Base-by-base conservation (phyloP, 306 rosid genomes). In the Vachellia pachyceras region DNA sequence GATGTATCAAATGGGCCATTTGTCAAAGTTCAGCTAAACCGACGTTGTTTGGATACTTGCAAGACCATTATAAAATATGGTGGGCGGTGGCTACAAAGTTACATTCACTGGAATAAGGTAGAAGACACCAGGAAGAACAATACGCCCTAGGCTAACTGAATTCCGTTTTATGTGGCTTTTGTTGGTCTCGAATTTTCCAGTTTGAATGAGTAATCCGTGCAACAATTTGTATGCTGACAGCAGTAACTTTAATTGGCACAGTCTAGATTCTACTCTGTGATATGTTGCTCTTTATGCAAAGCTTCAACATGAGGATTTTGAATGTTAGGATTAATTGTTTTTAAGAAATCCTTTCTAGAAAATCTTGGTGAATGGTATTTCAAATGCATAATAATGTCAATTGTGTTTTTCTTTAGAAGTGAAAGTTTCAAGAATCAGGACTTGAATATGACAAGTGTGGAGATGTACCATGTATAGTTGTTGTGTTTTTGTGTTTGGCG, bases 231-330 rank as follows among this genome's bases (percentile, higher is more conserved):
- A 44, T 57, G 63, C 70, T 29, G 70, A 18, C 64, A 49, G 36
- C 22, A 9, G 72, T 36, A 72, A 57, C 78, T 72, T 63, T 11
- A 23, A 20, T 72, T 45, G 58, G 46, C 60, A 39, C 15, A 49
- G 58, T 39, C 67, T 54, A 39, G 75, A 57, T 74, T 64, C 70
- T 42, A 7, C 29, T n/a, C 12, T 66, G 77, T 49, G 25, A 55
- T 42, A 23, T 55, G 9, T 10, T 54, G 60, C 22, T 18, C 46
- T 67, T 17, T 39, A 39, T 67, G 41, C 22, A 39, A 18, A 37
- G 33, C 49, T 7, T 29, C 33, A 15, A 66, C 72, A 39, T 39
- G 47, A 39, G 7, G 8, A 15, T 7, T 14, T 36, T 36, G 29
- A 66, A 36, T 35, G 8, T 22, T 22, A 17, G 8, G 6, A n/a